These are phyloP conservation scores for Aspergillus novoparasiticus DNA, from an alignment of 2,329 filamentous ascomycete genomes.

Conservation along the genomic window DNA sequence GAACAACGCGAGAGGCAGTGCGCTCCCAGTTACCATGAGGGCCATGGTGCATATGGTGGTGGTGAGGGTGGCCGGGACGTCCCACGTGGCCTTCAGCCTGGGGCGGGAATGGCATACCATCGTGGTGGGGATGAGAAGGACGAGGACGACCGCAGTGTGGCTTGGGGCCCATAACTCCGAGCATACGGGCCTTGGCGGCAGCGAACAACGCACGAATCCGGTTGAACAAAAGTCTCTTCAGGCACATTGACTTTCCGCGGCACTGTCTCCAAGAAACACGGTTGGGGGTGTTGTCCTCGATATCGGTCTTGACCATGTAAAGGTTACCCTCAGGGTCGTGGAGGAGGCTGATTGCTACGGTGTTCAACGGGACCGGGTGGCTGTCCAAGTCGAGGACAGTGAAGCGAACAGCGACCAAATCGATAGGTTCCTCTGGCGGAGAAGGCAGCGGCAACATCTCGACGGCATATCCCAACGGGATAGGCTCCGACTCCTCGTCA, in stretches of 20 bases:
- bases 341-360: constrained; percentile 44
- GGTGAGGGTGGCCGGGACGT: constrained; percentile 25
- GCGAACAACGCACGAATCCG: constrained; percentile 44
- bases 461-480: constrained; percentile 47
- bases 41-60: constrained; percentile 35
- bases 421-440: constrained; percentile 33
- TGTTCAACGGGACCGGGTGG: constrained; percentile 48
- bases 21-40: constrained; percentile 41
- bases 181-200: constrained; percentile 40
- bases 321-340: constrained; percentile 38
- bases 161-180: constrained; percentile 31
- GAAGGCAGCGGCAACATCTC: constrained; percentile 39
- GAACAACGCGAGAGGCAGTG: constrained; percentile 44
- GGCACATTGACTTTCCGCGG: constrained; percentile 42
- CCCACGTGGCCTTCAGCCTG: constrained; percentile 20
- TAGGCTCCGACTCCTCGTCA: constrained; percentile 38
- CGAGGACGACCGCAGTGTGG: constrained; percentile 34
- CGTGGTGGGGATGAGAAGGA: constrained; percentile 10
- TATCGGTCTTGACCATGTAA: constrained; percentile 39
- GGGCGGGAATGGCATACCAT: constrained; percentile 8
- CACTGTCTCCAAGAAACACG: constrained; percentile 47
- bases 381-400: constrained; percentile 48
- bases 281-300: constrained; percentile 41
- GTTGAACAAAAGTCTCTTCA: constrained; percentile 40
- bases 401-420: constrained; percentile 45